Evolutionary conservation across 2,329 filamentous ascomycete genomes (phyloP).

Genomic region (Beauveria sp.): DNA sequence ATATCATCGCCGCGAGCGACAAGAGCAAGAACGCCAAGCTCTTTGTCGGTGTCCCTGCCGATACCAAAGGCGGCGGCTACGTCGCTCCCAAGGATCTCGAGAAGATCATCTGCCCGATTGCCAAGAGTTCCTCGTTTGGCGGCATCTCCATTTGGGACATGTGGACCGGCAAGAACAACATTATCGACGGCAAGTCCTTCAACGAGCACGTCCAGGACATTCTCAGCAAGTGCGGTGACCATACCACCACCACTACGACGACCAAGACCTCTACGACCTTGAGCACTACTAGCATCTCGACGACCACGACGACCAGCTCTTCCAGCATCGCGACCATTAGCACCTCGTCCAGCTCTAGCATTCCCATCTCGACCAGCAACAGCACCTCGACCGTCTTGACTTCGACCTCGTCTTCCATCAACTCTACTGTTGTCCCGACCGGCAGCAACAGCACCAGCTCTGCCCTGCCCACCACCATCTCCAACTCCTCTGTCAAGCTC

Average conservation of each 20-base stretch:
- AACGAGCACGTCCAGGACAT: slow-evolving; percentile 29
- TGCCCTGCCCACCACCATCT: background rate
- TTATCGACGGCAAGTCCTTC: slow-evolving; percentile 27
- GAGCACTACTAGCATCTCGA: slow-evolving; percentile 1
- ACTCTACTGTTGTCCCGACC: too few relatives aligned
- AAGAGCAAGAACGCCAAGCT: slow-evolving; percentile 35
- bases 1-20: slow-evolving; percentile 24
- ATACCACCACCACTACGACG: slow-evolving; percentile 16
- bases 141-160: slow-evolving; percentile 41
- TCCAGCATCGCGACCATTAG: slow-evolving; percentile 7
- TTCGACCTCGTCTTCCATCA: background rate
- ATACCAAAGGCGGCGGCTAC: slow-evolving; percentile 21
- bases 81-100: slow-evolving; percentile 25
- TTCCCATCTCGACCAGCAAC: background rate
- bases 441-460: background rate
- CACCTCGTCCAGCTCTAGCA: slow-evolving; percentile 11
- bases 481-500: background rate
- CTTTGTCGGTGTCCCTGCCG: slow-evolving; percentile 35
- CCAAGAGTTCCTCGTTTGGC: slow-evolving; percentile 31
- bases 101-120: slow-evolving; percentile 31
- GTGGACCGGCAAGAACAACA: slow-evolving; percentile 25
- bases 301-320: slow-evolving; percentile 4
- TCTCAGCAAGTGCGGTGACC: slow-evolving; percentile 28
- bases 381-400: background rate
- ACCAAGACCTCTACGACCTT: slow-evolving; percentile 14